These are phyloP conservation scores for Penicillium waksmanii DNA, from an alignment of 495 filamentous ascomycete genomes.

Conservation along the genomic window DNA sequence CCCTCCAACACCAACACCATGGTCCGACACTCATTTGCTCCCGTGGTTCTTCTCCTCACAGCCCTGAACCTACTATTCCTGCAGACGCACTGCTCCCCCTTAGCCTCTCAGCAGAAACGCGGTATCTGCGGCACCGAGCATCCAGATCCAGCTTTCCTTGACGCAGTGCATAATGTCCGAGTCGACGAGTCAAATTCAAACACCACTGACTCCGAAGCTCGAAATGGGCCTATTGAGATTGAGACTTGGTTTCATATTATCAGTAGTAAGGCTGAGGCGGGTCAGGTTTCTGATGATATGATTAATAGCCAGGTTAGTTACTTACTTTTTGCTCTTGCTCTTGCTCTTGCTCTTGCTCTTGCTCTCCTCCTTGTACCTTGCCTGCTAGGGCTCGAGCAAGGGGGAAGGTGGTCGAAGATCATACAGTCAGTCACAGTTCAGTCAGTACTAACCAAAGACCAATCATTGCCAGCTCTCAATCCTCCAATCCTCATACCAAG, in stretches of 20 bases:
- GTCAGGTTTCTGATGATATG: constrained; percentile 43
- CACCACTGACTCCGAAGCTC: constrained; percentile 22
- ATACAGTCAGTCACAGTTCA: no score
- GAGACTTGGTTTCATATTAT: constrained; percentile 56
- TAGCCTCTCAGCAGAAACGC: constrained; percentile 19
- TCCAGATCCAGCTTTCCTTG: constrained; percentile 35
- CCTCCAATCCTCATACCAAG: constrained; percentile 47
- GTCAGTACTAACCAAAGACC: no score
- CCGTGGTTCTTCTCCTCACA: constrained; percentile 30
- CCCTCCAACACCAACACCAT: constrained; percentile 28
- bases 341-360: constrained; percentile 5
- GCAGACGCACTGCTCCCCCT: constrained; percentile 25
- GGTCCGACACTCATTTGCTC: constrained; percentile 28
- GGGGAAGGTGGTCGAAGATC: no score
- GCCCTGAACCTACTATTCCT: constrained; percentile 13
- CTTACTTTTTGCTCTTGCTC: no score
- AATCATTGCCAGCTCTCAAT: constrained; percentile 40
- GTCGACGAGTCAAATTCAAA: constrained; percentile 16
- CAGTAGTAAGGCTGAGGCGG: constrained; percentile 36
- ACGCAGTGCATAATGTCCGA: constrained; percentile 33
- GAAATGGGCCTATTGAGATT: constrained; percentile 43
- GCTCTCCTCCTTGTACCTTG: neutral
- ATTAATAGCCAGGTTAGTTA: constrained; percentile 45
- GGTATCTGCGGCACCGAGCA: constrained; percentile 45
- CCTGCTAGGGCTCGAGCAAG: no score